These are phyloP conservation scores for Fusarium papillatum DNA, from an alignment of 2,329 filamentous ascomycete genomes.

Conservation along the genomic window DNA sequence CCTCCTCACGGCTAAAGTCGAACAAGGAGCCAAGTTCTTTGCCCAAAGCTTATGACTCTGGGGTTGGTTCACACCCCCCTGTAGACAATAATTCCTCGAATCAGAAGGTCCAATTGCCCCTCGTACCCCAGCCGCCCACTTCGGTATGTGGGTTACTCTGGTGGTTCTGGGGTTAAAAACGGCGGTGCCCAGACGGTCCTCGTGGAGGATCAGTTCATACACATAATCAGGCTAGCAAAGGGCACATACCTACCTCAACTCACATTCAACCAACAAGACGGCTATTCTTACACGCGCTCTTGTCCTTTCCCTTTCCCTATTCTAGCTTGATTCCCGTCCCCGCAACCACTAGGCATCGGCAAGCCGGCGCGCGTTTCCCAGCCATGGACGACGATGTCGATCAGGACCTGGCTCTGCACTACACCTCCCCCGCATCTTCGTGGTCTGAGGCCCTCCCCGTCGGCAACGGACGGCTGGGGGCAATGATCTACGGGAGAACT, in stretches of 20 bases:
- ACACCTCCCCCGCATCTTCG: constrained; percentile 38
- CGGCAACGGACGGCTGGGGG: constrained; percentile 60
- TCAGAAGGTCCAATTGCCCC: background rate
- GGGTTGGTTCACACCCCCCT: constrained; percentile 4
- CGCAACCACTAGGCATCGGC: constrained; percentile 2
- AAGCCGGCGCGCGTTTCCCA: constrained; percentile 13
- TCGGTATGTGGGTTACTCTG: constrained; percentile 6
- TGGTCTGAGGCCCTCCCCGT: constrained; percentile 57
- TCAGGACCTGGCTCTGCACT: constrained; percentile 37
- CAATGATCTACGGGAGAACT: constrained; percentile 59
- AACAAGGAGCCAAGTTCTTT: constrained; percentile 12
- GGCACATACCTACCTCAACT: background rate
- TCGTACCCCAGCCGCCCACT: constrained; percentile 1
- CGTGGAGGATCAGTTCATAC: constrained; percentile 5
- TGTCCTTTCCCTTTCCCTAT: background rate
- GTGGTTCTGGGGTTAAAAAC: constrained; percentile 15
- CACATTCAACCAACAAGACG: constrained; percentile 4
- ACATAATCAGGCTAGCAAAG: background rate
- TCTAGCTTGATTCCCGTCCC: background rate
- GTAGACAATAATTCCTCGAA: constrained; percentile 20
- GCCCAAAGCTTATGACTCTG: constrained; percentile 14
- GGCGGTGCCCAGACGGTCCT: background rate
- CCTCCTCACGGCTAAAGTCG: constrained; percentile 21
- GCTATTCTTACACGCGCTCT: background rate
- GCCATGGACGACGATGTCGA: constrained; percentile 17